Percentiles rank a stretch among this genome's conserved stretches.
These are phyloP conservation scores for Platanthera zijinensis DNA, from an alignment of 106 monocot species.

Conservation along the genomic window DNA sequence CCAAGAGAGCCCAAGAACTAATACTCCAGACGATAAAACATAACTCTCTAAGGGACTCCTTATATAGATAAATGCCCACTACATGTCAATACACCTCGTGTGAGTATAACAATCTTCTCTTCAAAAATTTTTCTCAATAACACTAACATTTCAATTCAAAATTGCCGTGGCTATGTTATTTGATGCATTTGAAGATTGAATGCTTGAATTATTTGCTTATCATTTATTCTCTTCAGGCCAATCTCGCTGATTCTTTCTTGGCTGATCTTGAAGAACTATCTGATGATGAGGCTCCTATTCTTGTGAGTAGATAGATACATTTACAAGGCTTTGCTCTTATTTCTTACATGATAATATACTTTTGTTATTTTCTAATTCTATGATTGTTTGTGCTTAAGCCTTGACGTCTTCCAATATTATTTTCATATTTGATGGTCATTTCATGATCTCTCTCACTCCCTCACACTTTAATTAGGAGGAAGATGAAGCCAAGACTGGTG, in stretches of 20 bases:
- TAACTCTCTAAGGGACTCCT: too few species aligned
- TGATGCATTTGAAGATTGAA: background rate
- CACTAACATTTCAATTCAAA: background rate
- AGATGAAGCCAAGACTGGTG: slow-evolving; percentile 44
- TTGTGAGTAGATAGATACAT: slow-evolving; percentile 7
- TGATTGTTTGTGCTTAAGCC: background rate
- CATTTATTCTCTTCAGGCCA: slow-evolving; percentile 13
- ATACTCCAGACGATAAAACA: too few species aligned
- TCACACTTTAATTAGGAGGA: slow-evolving; percentile 39
- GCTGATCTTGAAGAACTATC: slow-evolving; percentile 19
- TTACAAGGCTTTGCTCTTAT: background rate
- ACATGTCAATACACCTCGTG: too few species aligned
- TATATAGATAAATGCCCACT: too few species aligned
- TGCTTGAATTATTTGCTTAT: background rate
- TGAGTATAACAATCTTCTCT: background rate
- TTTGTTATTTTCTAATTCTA: background rate
- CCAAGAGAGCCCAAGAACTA: too few species aligned
- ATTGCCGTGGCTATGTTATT: background rate
- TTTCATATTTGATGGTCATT: background rate
- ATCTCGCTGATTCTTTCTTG: slow-evolving; percentile 23
- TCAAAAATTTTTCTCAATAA: background rate
- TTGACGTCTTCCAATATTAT: background rate
- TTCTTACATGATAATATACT: background rate
- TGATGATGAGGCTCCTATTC: slow-evolving; percentile 9
- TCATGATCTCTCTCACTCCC: background rate